Conservation (phyloP, 2,329 filamentous ascomycete genomes). For the Alternaria brassicae region DNA sequence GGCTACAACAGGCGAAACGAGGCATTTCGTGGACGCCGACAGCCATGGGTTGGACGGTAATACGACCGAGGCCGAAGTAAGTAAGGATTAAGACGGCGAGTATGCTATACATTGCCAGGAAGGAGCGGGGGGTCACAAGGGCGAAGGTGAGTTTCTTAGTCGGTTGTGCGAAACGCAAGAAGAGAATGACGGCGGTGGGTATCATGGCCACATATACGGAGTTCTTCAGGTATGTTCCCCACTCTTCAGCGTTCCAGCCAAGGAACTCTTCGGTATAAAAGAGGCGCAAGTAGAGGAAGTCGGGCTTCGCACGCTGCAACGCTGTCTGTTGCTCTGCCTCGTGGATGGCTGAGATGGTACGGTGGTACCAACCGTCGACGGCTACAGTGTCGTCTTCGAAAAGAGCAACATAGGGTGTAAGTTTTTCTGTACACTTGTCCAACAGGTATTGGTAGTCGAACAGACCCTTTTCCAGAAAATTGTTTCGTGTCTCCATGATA, state of each 20-base stretch:
- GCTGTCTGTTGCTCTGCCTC: constrained; percentile 42
- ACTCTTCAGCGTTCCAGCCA: constrained; percentile 56
- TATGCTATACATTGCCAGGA: constrained; percentile 28
- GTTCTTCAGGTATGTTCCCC: constrained; percentile 48
- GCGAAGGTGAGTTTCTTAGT: constrained; percentile 29
- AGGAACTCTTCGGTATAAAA: constrained; percentile 57
- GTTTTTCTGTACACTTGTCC: constrained; percentile 49
- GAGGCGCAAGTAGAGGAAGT: constrained; percentile 55
- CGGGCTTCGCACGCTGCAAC: constrained; percentile 27
- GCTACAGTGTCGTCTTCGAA: constrained; percentile 59
- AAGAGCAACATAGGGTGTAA: constrained; percentile 53
- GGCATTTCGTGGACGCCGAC: constrained; percentile 52
- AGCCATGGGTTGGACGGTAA: constrained; percentile 48
- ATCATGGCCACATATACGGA: constrained; percentile 37
- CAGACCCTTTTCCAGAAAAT: constrained; percentile 51
- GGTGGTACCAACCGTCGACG: constrained; percentile 57
- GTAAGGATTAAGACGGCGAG: constrained; percentile 32
- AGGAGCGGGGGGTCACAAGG: constrained; percentile 27
- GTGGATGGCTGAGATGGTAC: constrained; percentile 48
- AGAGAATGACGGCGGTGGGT: constrained; percentile 31
- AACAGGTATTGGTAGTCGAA: constrained; percentile 56
- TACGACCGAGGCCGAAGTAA: constrained; percentile 53
- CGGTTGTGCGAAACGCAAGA: constrained; percentile 33
- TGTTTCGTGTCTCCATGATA: constrained; percentile 37
- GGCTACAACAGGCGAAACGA: constrained; percentile 54